Evolutionary conservation across 2,329 filamentous ascomycete genomes (phyloP).

Genomic region (Rhynchosporium secalis): DNA sequence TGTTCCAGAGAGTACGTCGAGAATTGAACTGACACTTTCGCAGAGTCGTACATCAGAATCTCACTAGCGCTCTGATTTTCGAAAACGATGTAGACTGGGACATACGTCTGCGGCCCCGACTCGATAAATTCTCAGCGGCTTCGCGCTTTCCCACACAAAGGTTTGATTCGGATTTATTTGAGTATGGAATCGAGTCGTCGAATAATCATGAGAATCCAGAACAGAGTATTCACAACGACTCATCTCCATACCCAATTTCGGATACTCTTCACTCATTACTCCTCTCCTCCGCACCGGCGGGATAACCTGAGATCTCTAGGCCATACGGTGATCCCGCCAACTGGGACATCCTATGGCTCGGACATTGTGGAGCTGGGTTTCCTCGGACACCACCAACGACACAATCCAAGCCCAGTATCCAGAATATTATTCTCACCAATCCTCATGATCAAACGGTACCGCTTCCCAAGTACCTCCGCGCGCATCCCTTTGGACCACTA

Average conservation of each 20-base stretch:
- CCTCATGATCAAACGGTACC: conserved; percentile 23
- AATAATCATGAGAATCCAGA: conserved; percentile 31
- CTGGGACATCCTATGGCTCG: conserved; percentile 30
- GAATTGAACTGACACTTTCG: conserved; percentile 48
- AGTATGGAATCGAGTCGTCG: conserved; percentile 1
- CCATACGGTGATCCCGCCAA: conserved; percentile 24
- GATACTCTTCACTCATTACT: conserved; percentile 18
- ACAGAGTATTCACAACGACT: conserved; percentile 22
- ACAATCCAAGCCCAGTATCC: neutral
- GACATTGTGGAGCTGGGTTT: conserved; percentile 28
- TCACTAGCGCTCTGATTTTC: conserved; percentile 45
- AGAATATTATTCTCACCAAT: conserved; percentile 23
- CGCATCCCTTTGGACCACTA: conserved; percentile 28
- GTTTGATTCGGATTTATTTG: conserved; percentile 9
- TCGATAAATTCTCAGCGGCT: conserved; percentile 20
- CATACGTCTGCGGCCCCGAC: conserved; percentile 34
- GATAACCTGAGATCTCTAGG: neutral
- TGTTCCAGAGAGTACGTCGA: conserved; percentile 54
- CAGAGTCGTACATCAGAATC: conserved; percentile 32
- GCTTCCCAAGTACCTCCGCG: conserved; percentile 23
- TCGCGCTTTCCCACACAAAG: conserved; percentile 19
- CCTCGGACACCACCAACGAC: conserved; percentile 13
- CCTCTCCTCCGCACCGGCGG: neutral
- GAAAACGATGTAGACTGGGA: conserved; percentile 50
- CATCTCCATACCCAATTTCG: conserved; percentile 22